Conservation (phyloP, 768 basidiomycete species). For the Boletus sensibilis region DNA sequence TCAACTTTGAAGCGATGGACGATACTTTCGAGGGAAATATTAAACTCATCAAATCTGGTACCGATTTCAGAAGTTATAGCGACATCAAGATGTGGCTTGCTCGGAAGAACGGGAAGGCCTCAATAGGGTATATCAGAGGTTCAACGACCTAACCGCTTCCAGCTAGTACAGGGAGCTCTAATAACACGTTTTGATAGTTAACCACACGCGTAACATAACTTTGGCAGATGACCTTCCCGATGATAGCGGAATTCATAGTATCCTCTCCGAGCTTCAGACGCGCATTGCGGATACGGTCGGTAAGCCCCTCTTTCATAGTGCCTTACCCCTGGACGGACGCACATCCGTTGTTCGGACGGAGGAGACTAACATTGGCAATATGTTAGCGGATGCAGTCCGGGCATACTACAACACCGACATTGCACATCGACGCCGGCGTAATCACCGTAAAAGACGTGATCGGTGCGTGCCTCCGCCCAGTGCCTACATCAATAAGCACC, state of each 20-base stretch:
- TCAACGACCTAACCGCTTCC: neutral
- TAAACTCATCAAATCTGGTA: conserved; percentile 6
- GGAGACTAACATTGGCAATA: conserved; percentile 3
- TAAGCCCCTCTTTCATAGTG: conserved; percentile 1
- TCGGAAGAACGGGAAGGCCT: neutral
- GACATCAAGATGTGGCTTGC: conserved; percentile 4
- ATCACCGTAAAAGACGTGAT: conserved; percentile 14
- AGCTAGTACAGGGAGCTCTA: neutral
- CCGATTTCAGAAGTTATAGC: conserved; percentile 4
- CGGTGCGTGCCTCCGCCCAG: conserved; percentile 3
- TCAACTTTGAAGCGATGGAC: neutral
- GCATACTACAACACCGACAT: conserved; percentile 18
- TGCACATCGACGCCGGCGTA: neutral
- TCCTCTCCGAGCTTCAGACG: neutral
- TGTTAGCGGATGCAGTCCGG: conserved; percentile 20
- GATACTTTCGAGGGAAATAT: conserved; percentile 6
- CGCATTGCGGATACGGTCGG: neutral
- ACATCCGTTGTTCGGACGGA: neutral
- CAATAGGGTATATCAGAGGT: neutral
- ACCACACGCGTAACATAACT: conserved; percentile 7
- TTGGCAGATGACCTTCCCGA: conserved; percentile 3
- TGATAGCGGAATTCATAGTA: neutral
- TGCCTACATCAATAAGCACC: neutral
- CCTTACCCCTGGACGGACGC: conserved; percentile 6
- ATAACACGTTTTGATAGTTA: neutral